Base-by-base conservation (phyloP, 805 yeast genomes). In the Blastobotrys terrestris region DNA sequence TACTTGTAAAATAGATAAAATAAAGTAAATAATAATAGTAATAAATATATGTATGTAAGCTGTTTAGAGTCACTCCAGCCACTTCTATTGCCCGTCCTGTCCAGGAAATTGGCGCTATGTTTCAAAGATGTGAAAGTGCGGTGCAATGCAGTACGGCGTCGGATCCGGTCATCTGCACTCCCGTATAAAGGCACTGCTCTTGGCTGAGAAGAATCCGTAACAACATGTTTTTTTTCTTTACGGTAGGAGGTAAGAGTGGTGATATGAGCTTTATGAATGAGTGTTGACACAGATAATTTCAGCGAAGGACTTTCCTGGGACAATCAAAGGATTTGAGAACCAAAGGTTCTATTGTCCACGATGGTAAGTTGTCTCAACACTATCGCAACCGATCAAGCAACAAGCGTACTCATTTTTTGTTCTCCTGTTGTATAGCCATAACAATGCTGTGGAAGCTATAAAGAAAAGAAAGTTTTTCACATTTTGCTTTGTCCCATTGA, bases 391-490 rank as follows among this genome's bases (percentile, higher is more conserved):
- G 16, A 8, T 8, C 7, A 22, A 15, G 41, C 26, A 31, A 31
- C 39, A 48, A 11, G 18, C n/a, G n/a, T n/a, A n/a, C n/a, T n/a
- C n/a, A n/a, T n/a, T n/a, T n/a, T n/a, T n/a, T n/a, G n/a, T n/a
- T n/a, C n/a, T n/a, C n/a, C n/a, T n/a, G n/a, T n/a, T 6, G 4
- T 5, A 16, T 13, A 48, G 51, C 55, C 61, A 61, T 46, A 60
- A 61, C 51, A 49, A 16, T 15, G 19, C 60, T 14, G 58, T 59
- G 16, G 49, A 47, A 39, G 62, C 60, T 1, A 53, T 49, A 11
- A 64, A 64, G 51, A 57, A 58, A 44, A 58, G 68, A 11, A 63
- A 62, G 50, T 65, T 65, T 53, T 63, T 65, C 54, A 65, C 69
- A 2, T 48, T 65, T 35, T 65, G 69, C 46, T 65, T 60, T 41